Evolutionary conservation across 2,329 filamentous ascomycete species (phyloP), one percentile per base, ranked within the genome.

Genomic region (Neopestalotiopsis clavispora): DNA sequence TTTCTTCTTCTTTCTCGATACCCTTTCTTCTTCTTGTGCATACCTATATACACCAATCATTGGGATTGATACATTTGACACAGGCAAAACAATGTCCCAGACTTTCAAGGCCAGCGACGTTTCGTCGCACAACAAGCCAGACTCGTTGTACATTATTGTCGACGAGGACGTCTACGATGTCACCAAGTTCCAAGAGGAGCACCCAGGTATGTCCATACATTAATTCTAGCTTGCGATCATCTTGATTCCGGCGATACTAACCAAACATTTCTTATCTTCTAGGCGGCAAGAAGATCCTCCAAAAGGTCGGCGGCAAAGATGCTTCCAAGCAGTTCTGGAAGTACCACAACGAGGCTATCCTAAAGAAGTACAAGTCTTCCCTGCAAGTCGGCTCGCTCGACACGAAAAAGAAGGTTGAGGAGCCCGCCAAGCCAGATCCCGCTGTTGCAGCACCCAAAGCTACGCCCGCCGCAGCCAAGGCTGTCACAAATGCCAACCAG

Each of bases 121-220:
- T 72, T 91, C 95, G 79, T 90, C 92, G 83, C 95, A 98, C 83
- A 97, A 94, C 87, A 97, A 95, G 84, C 82, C 91, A 60, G 90
- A 94, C 78, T 91, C 91, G 79, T 86, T 98, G 71, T 98, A 91
- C 89, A 93, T 98, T 77, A 89, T 97, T 73, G 90, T 98, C 74
- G 95, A 98, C 74, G 92, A 95, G 76, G 95, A 98, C 81, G 95
- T 98, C 74, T 98, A 97, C 82, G 95, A 99, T 79, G 80, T 98
- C 76, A 97, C 94, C 75, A 94, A 91, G 78, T 95, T 95, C 80
- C 92, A 94, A 80, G 91, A 95, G 70, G 92, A 95, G 73, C 93
- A 95, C 80, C 93, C 93, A 79, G 94, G 94, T 89, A 84, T 84
- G 83, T 75, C 49, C 6, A 58, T 58, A 23, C 56, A 10, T 23